Percentiles rank a stretch among this genome's conserved stretches.
Evolutionary conservation across 495 filamentous ascomycete genomes (phyloP).

Genomic region (Beverwykella pulmonaria): DNA sequence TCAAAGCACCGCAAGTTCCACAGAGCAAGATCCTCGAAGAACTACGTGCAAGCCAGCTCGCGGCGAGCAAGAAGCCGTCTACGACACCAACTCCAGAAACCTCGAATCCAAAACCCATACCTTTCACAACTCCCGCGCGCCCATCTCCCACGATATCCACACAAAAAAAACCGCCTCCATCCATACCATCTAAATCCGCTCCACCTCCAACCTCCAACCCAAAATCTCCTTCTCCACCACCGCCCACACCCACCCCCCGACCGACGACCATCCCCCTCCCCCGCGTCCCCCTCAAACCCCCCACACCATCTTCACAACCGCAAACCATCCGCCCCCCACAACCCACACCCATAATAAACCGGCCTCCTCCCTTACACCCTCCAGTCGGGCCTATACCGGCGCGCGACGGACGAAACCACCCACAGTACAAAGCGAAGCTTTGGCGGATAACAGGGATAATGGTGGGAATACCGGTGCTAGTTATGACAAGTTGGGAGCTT

Average conservation of each 20-base stretch:
- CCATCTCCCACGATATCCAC: not conserved
- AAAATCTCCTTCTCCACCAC: not conserved
- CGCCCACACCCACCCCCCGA: not conserved
- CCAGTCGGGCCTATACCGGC: not conserved
- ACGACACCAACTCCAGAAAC: not conserved
- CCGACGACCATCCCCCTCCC: constrained; percentile 11
- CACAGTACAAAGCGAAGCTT: constrained; percentile 31
- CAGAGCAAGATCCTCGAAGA: not conserved
- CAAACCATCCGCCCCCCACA: too few relatives aligned
- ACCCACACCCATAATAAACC: constrained; percentile 3
- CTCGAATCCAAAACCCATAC: not conserved
- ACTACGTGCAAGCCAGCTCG: not conserved
- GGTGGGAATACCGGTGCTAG: constrained; percentile 32
- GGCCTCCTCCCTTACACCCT: not conserved
- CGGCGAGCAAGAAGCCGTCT: not conserved
- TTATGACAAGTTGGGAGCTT: constrained; percentile 33
- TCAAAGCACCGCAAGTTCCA: not conserved
- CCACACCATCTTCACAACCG: not conserved
- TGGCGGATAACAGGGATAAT: constrained; percentile 30
- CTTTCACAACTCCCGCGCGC: not conserved
- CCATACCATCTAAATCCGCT: not conserved
- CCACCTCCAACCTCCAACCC: not conserved
- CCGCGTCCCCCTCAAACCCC: constrained; percentile 2
- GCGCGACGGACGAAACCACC: not conserved
- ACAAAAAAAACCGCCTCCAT: not conserved